Percentiles rank a stretch among this genome's conserved stretches.
Conservation (phyloP, 768 basidiomycete species). For the Boletus subcaerulescens region DNA sequence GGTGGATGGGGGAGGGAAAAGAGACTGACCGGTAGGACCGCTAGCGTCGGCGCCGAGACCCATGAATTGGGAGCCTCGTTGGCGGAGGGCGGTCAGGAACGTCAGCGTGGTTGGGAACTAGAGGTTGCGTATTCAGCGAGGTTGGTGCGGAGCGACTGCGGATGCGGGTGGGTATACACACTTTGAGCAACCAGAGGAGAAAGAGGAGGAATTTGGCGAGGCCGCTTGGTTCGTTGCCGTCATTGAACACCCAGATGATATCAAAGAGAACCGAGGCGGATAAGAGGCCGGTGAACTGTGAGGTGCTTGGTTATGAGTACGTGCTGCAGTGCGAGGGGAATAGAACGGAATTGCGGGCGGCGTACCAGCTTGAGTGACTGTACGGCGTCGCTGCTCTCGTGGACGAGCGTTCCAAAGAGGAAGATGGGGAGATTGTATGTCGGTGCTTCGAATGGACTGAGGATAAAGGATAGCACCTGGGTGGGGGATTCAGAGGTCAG, state of each 20-base stretch:
- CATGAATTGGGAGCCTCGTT: constrained; percentile 54
- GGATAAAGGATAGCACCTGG: constrained; percentile 60
- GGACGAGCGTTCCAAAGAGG: constrained; percentile 71
- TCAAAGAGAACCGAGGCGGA: constrained; percentile 64
- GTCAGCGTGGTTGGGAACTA: constrained; percentile 62
- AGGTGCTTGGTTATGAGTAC: too few species aligned
- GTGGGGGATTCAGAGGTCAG: not conserved
- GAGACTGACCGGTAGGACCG: constrained; percentile 53
- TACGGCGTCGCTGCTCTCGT: constrained; percentile 62
- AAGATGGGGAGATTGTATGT: constrained; percentile 82
- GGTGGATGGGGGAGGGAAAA: too few species aligned
- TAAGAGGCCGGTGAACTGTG: constrained; percentile 64
- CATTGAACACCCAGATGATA: constrained; percentile 60
- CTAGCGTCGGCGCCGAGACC: constrained; percentile 49
- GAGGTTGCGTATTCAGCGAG: not conserved
- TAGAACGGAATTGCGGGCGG: too few species aligned
- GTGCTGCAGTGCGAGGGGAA: too few species aligned
- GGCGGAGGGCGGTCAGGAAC: constrained; percentile 50
- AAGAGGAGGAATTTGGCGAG: constrained; percentile 56
- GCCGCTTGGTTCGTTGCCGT: constrained; percentile 46
- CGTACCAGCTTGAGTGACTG: constrained; percentile 63
- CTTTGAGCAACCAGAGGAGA: constrained; percentile 59
- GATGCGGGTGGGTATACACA: constrained; percentile 12
- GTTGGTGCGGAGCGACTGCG: not conserved
- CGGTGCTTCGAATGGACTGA: constrained; percentile 55